A percentile compares a stretch with the other conserved stretches of the same genome.
phyloP scores from a whole-genome alignment of 805 yeast genomes.

The Candida sanyiensis region DNA sequence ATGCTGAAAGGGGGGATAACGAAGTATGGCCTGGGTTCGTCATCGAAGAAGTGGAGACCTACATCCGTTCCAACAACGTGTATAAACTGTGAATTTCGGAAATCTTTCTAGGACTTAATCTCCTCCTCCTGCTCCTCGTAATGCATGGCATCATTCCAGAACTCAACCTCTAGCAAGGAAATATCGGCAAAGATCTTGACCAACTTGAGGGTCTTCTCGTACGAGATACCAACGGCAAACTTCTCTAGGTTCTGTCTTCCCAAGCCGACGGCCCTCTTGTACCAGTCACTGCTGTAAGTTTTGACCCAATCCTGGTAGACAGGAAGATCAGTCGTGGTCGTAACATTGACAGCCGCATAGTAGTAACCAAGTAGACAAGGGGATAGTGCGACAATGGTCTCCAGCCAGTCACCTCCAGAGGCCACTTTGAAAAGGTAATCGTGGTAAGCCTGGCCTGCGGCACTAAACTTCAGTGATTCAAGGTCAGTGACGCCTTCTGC shows the following conservation, averaged over 20 bases:
- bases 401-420: slow-evolving; percentile 51
- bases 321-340: slow-evolving; percentile 27
- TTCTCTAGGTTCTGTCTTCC: slow-evolving; percentile 47
- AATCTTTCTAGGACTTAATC: no score
- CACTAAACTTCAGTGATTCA: slow-evolving; percentile 41
- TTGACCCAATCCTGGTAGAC: slow-evolving; percentile 49
- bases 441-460: slow-evolving; percentile 56
- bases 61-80: slow-evolving; percentile 13
- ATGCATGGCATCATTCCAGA: slow-evolving; percentile 54
- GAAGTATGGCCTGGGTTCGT: slow-evolving; percentile 14
- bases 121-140: slow-evolving; percentile 4
- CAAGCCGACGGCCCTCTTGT: slow-evolving; percentile 41
- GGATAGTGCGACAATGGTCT: slow-evolving; percentile 59
- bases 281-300: slow-evolving; percentile 58
- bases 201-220: slow-evolving; percentile 43
- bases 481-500: slow-evolving; percentile 42
- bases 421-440: slow-evolving; percentile 53
- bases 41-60: slow-evolving; percentile 12
- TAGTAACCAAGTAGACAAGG: slow-evolving; percentile 71
- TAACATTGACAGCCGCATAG: slow-evolving; percentile 37
- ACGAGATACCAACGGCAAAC: slow-evolving; percentile 35
- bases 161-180: slow-evolving; percentile 52
- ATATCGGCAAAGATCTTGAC: slow-evolving; percentile 56
- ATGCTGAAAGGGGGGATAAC: not conserved
- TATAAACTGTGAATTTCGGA: slow-evolving; percentile 8